Evolutionary conservation across 177 flowering plant species (phyloP).

Genomic region (Tripterygium wilfordii): DNA sequence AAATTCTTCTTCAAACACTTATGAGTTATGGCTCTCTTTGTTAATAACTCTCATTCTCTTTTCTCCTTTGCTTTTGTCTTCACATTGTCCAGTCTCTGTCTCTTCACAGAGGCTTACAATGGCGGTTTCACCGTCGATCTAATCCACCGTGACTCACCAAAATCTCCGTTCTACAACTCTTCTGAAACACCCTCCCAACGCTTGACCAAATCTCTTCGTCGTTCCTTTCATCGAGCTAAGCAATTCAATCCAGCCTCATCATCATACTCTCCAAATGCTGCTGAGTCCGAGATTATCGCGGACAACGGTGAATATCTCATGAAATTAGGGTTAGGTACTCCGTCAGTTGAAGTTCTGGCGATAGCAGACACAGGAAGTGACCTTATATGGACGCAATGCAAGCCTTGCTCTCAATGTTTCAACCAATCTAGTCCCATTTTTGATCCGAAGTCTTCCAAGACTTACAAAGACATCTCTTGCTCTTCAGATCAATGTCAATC

Average conservation of each 20-base stretch:
- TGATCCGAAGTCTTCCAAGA: constrained; percentile 18
- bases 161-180: constrained; percentile 29
- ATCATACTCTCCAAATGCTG: background rate
- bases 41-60: too few species aligned
- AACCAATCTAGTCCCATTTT: constrained; percentile 24
- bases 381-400: constrained; percentile 36
- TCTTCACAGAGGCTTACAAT: too few species aligned
- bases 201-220: constrained; percentile 10
- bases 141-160: constrained; percentile 39
- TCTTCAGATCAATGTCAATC: constrained; percentile 1
- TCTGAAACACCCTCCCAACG: constrained; percentile 15
- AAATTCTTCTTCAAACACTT: too few species aligned
- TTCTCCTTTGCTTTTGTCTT: too few species aligned
- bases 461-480: constrained; percentile 17
- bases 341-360: constrained; percentile 11
- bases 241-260: too few species aligned
- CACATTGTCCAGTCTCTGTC: too few species aligned
- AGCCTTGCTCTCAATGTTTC: constrained; percentile 30
- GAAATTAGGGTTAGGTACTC: constrained; percentile 33
- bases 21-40: too few species aligned
- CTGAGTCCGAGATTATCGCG: too few species aligned
- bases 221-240: constrained; percentile 19
- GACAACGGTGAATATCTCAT: constrained; percentile 22
- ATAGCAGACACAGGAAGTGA: constrained; percentile 35
- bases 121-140: constrained; percentile 28